Conservation (phyloP, 2,329 filamentous ascomycete species). For the Spiromastix sp. region DNA sequence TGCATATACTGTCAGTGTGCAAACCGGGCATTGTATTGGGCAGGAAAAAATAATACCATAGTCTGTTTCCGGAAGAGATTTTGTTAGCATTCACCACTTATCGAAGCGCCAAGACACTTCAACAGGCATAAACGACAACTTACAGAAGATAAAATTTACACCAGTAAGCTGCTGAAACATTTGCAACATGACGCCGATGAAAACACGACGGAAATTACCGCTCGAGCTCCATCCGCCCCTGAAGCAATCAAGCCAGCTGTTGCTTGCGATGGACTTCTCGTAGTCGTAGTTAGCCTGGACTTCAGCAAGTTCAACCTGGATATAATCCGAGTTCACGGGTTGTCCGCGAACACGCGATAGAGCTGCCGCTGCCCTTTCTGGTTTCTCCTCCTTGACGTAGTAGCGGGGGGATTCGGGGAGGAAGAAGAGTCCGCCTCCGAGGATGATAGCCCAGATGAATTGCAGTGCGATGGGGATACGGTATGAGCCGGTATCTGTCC, state of each 20-base stretch:
- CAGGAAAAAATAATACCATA: slow-evolving; percentile 1
- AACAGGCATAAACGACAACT: slow-evolving; percentile 1
- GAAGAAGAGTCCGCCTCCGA: slow-evolving; percentile 44
- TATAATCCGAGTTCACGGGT: slow-evolving; percentile 32
- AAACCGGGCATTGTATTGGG: too few species aligned
- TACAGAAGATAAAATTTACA: slow-evolving; percentile 53
- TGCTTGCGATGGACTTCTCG: slow-evolving; percentile 32
- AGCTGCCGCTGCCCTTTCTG: slow-evolving; percentile 11
- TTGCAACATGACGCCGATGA: slow-evolving; percentile 61
- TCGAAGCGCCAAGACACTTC: neutral
- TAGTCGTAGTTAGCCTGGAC: slow-evolving; percentile 42
- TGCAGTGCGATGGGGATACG: slow-evolving; percentile 55
- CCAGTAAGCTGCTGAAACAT: slow-evolving; percentile 67
- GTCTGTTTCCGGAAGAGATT: slow-evolving; percentile 1
- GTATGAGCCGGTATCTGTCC: slow-evolving; percentile 42
- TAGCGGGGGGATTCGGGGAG: slow-evolving; percentile 44
- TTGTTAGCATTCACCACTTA: slow-evolving; percentile 1
- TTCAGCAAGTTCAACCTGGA: slow-evolving; percentile 41
- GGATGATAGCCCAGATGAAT: slow-evolving; percentile 48
- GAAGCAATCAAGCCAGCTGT: slow-evolving; percentile 42
- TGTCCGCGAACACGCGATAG: slow-evolving; percentile 34
- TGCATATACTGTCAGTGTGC: slow-evolving; percentile 19
- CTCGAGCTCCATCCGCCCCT: slow-evolving; percentile 28
- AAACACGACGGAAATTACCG: slow-evolving; percentile 58
- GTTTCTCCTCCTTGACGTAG: slow-evolving; percentile 17